Evolutionary conservation across 2,329 filamentous ascomycete genomes (phyloP).

Genomic region (Drechslerella stenobrocha): DNA sequence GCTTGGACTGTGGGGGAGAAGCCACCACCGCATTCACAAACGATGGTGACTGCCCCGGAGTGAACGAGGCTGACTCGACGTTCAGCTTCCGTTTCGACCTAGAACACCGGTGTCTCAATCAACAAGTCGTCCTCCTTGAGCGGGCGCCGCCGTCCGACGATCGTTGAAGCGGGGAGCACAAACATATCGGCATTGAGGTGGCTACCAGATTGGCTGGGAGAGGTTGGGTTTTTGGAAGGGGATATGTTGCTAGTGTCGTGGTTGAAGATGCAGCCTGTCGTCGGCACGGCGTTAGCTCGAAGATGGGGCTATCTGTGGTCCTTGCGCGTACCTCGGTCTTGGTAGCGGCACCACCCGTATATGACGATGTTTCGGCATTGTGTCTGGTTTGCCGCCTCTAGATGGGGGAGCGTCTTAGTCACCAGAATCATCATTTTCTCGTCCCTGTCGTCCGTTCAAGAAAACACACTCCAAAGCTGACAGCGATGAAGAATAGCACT

Average conservation of each 20-base stretch:
- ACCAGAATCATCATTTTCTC: slow-evolving; percentile 5
- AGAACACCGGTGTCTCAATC: slow-evolving; percentile 22
- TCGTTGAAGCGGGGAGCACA: slow-evolving; percentile 22
- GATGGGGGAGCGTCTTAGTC: slow-evolving; percentile 19
- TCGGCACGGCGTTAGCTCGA: background rate
- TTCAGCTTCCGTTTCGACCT: slow-evolving; percentile 75
- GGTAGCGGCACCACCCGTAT: slow-evolving; percentile 88
- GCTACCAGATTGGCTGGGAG: slow-evolving; percentile 31
- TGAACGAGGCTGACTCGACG: slow-evolving; percentile 95
- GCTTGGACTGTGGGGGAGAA: slow-evolving; percentile 66
- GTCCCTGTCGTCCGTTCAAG: background rate
- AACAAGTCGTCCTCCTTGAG: slow-evolving; percentile 16
- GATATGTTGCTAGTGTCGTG: slow-evolving; percentile 64
- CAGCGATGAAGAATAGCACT: background rate
- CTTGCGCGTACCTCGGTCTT: slow-evolving; percentile 69
- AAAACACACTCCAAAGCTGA: too few relatives aligned
- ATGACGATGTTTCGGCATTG: slow-evolving; percentile 90
- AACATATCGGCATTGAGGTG: slow-evolving; percentile 44
- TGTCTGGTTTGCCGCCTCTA: slow-evolving; percentile 69
- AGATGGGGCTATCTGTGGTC: slow-evolving; percentile 6
- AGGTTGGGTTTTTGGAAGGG: slow-evolving; percentile 50
- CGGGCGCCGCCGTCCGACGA: background rate
- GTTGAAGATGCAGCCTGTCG: slow-evolving; percentile 75
- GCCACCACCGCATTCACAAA: slow-evolving; percentile 54
- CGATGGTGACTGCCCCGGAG: slow-evolving; percentile 60